Conservation (phyloP, 2,329 filamentous ascomycete genomes). For the Ophiosphaerella korrae region DNA sequence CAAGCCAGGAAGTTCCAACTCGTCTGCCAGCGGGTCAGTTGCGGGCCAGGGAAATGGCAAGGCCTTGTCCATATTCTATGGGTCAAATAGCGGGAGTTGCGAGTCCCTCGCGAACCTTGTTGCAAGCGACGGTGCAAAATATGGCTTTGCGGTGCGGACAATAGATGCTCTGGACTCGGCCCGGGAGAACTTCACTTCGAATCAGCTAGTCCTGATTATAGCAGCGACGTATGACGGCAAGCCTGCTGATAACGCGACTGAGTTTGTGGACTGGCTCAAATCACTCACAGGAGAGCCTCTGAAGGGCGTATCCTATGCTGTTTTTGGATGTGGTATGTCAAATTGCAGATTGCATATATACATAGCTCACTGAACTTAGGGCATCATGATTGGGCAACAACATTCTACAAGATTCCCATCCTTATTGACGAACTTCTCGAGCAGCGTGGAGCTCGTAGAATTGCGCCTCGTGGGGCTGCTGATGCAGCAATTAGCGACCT, state of each 20-base stretch:
- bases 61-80: slow-evolving; percentile 23
- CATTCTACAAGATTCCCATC: slow-evolving; percentile 44
- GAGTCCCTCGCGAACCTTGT: slow-evolving; percentile 38
- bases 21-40: not conserved
- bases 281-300: slow-evolving; percentile 13
- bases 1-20: not conserved
- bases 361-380: no score
- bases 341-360: no score
- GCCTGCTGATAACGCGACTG: slow-evolving; percentile 42
- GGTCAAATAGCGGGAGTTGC: slow-evolving; percentile 42
- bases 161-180: slow-evolving; percentile 28
- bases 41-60: not conserved
- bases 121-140: slow-evolving; percentile 19
- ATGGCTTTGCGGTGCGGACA: slow-evolving; percentile 29
- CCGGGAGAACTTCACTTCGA: slow-evolving; percentile 23
- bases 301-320: slow-evolving; percentile 32
- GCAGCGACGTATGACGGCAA: slow-evolving; percentile 44
- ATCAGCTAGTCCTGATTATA: slow-evolving; percentile 38
- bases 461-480: slow-evolving; percentile 24
- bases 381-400: slow-evolving; percentile 41
- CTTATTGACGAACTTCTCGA: slow-evolving; percentile 30
- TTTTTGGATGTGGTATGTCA: slow-evolving; percentile 37
- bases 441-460: slow-evolving; percentile 18
- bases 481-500: slow-evolving; percentile 34
- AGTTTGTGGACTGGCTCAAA: slow-evolving; percentile 43